phyloP scores from a whole-genome alignment of 768 basidiomycete species.

The Suillus americanus region DNA sequence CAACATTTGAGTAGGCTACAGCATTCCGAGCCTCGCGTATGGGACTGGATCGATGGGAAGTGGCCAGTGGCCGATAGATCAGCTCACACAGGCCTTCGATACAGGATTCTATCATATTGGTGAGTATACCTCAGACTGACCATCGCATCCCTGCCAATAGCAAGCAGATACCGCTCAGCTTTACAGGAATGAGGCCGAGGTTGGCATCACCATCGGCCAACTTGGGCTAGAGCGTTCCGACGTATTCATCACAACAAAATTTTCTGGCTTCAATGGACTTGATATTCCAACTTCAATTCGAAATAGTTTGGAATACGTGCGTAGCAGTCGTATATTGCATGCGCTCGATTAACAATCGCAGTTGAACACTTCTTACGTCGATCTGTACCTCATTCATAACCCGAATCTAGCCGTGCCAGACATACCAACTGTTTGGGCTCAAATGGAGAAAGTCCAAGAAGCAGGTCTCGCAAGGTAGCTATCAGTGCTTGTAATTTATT shows the following conservation, averaged over 20 bases:
- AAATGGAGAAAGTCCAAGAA: constrained; percentile 58
- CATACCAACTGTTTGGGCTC: constrained; percentile 60
- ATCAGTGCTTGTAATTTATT: not conserved
- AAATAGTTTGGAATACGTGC: constrained; percentile 55
- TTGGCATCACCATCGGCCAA: constrained; percentile 36
- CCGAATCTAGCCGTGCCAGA: constrained; percentile 55
- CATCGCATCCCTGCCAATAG: not conserved
- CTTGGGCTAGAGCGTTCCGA: constrained; percentile 55
- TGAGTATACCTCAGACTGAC: constrained; percentile 24
- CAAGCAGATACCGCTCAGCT: constrained; percentile 56
- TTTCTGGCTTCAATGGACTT: constrained; percentile 48
- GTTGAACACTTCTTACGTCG: constrained; percentile 65
- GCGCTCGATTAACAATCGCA: constrained; percentile 21
- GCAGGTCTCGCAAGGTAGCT: constrained; percentile 57
- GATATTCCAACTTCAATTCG: constrained; percentile 55
- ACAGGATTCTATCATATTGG: constrained; percentile 67
- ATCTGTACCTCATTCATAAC: constrained; percentile 70
- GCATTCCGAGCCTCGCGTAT: constrained; percentile 52
- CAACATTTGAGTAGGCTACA: constrained; percentile 34
- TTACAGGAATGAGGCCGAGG: constrained; percentile 60
- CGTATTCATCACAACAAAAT: constrained; percentile 68
- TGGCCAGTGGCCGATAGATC: constrained; percentile 48
- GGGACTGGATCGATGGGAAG: constrained; percentile 68
- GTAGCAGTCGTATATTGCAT: constrained; percentile 16
- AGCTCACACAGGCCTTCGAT: constrained; percentile 61